Conservation (phyloP, 2,329 filamentous ascomycete species). For the Microdochium paspali region DNA sequence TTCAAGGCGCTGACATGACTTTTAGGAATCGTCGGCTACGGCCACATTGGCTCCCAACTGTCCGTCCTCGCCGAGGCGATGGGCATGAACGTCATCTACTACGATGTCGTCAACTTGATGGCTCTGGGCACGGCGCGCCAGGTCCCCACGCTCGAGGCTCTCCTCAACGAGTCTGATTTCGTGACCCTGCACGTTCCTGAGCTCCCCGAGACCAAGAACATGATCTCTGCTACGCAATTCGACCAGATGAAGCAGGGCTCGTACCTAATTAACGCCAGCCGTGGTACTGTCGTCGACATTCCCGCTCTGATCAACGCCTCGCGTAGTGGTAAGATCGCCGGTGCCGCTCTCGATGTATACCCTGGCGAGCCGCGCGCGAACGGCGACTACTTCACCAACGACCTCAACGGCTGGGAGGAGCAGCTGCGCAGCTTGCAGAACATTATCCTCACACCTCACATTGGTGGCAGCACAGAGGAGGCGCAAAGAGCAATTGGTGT, state of each 20-base stretch:
- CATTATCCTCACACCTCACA: constrained; percentile 91
- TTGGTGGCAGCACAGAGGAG: constrained; percentile 95
- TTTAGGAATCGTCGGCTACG: constrained; percentile 83
- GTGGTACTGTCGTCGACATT: constrained; percentile 90
- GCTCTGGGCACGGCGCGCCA: constrained; percentile 81
- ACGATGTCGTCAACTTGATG: constrained; percentile 92
- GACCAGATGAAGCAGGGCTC: constrained; percentile 85
- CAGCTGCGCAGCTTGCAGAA: constrained; percentile 82
- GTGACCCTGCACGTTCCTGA: constrained; percentile 93
- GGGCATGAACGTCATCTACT: constrained; percentile 98
- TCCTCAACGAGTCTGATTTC: constrained; percentile 79
- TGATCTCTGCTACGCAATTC: constrained; percentile 76
- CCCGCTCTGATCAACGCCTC: constrained; percentile 82
- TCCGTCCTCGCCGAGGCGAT: constrained; percentile 94
- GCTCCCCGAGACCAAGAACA: constrained; percentile 80
- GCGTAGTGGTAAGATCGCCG: constrained; percentile 77
- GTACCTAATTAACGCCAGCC: constrained; percentile 93
- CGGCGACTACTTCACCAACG: constrained; percentile 85
- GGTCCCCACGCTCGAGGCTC: constrained; percentile 64
- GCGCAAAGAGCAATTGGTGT: constrained; percentile 92
- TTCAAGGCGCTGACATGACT: no score
- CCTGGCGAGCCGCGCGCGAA: constrained; percentile 90
- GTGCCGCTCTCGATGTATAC: constrained; percentile 94
- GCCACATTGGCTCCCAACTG: constrained; percentile 92
- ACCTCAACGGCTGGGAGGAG: constrained; percentile 75